Evolutionary conservation across 2,329 filamentous ascomycete species (phyloP).

Genomic region (Aspergillus persii): DNA sequence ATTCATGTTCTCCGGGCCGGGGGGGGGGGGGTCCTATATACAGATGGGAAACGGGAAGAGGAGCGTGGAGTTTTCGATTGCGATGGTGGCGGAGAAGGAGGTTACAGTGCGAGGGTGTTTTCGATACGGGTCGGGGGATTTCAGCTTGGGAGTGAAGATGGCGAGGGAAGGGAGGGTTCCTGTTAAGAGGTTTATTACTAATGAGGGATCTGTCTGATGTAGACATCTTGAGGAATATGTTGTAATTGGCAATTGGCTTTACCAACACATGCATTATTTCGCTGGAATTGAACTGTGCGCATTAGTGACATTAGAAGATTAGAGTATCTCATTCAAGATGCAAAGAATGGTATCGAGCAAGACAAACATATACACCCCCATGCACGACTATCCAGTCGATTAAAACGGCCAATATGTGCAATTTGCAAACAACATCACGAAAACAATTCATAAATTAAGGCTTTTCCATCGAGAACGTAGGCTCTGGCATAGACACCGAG

Average conservation of each 20-base stretch:
- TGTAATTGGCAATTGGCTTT: no score
- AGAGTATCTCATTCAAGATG: not conserved
- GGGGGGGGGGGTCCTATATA: constrained; percentile 31
- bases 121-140: constrained; percentile 33
- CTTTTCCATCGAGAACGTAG: constrained; percentile 15
- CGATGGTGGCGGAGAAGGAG: constrained; percentile 35
- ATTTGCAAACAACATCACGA: not conserved
- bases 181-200: constrained; percentile 24
- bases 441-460: not conserved
- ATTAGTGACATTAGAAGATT: no score
- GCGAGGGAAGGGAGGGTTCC: constrained; percentile 26
- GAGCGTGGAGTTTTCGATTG: constrained; percentile 38
- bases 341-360: not conserved
- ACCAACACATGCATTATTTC: no score
- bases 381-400: not conserved
- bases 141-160: constrained; percentile 40
- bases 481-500: constrained; percentile 18
- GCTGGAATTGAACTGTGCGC: no score
- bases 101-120: constrained; percentile 35
- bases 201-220: no score
- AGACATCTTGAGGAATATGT: not conserved
- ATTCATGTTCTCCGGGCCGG: constrained; percentile 36
- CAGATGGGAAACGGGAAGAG: constrained; percentile 39
- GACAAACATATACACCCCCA: not conserved
- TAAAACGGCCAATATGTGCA: not conserved